These are phyloP conservation scores for Setaria italica DNA, from an alignment of 202 grass and related monocot species.

Conservation along the genomic window DNA sequence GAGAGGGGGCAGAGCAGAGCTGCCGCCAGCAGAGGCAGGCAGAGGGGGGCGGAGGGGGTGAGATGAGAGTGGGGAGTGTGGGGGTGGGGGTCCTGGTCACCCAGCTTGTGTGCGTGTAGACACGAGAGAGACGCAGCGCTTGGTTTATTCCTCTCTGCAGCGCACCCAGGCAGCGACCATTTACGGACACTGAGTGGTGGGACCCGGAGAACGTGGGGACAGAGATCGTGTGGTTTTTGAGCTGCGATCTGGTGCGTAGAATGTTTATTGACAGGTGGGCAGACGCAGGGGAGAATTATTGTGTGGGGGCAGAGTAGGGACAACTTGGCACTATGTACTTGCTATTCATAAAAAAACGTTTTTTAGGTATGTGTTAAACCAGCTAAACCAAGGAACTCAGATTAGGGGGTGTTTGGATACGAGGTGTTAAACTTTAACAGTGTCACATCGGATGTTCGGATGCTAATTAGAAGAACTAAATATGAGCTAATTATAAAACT, in stretches of 20 bases:
- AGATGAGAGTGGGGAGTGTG: constrained; percentile 17
- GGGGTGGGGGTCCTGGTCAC: constrained; percentile 15
- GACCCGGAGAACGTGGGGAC: fast-evolving
- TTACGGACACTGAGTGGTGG: background rate
- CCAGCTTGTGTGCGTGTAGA: constrained; percentile 27
- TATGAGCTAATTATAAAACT: too few species aligned
- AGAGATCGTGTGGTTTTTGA: background rate
- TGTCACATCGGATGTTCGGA: too few species aligned
- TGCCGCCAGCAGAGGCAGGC: constrained; percentile 17
- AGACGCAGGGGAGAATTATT: constrained; percentile 26
- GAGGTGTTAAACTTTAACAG: too few species aligned
- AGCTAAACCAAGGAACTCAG: too few species aligned
- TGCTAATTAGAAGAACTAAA: too few species aligned
- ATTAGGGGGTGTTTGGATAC: too few species aligned
- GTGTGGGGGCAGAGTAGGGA: background rate
- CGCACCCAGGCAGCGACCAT: background rate
- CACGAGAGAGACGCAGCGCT: background rate
- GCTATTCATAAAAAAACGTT: background rate
- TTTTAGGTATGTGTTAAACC: background rate
- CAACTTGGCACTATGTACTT: background rate
- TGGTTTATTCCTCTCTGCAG: background rate
- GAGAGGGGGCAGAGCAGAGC: constrained; percentile 15
- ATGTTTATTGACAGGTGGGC: constrained; percentile 39
- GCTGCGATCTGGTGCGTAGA: background rate
- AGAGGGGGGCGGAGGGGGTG: background rate